Evolutionary conservation across 2,329 filamentous ascomycete species (phyloP).

Genomic region (Neonectria magnoliae): DNA sequence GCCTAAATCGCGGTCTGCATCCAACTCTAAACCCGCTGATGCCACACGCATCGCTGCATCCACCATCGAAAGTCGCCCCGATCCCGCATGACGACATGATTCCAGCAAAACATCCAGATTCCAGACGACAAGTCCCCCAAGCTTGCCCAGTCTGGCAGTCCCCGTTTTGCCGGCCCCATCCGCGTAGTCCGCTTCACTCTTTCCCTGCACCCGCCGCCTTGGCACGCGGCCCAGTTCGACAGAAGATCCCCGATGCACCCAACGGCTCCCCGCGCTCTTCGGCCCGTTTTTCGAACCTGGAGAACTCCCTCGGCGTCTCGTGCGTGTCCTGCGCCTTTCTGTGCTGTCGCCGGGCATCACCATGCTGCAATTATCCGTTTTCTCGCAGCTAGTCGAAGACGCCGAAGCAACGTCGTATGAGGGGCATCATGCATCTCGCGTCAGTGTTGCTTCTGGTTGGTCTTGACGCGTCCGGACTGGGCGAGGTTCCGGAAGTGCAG

Average conservation of each 20-base stretch:
- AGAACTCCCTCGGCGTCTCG: constrained; percentile 15
- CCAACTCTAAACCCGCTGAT: constrained; percentile 5
- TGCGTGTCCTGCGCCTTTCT: background rate
- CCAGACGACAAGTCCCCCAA: background rate
- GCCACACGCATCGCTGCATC: background rate
- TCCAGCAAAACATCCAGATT: background rate
- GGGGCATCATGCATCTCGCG: constrained; percentile 1
- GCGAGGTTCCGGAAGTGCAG: background rate
- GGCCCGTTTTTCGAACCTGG: constrained; percentile 33
- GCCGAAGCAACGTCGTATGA: constrained; percentile 27
- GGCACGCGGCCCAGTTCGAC: constrained; percentile 11
- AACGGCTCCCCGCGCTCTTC: constrained; percentile 34
- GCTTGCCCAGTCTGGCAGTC: constrained; percentile 7
- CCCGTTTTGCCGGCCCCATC: constrained; percentile 8
- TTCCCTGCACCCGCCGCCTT: constrained; percentile 22
- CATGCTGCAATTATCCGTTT: constrained; percentile 24
- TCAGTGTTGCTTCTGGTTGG: constrained; percentile 8
- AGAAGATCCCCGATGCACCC: constrained; percentile 7
- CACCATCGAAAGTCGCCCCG: background rate
- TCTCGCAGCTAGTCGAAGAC: background rate
- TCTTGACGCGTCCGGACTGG: no score
- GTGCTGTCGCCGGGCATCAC: constrained; percentile 10
- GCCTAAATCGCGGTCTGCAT: background rate
- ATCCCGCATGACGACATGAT: constrained; percentile 10
- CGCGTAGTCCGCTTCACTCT: background rate